phyloP scores from a whole-genome alignment of 306 rosid species.

The Cicer cuneatum region DNA sequence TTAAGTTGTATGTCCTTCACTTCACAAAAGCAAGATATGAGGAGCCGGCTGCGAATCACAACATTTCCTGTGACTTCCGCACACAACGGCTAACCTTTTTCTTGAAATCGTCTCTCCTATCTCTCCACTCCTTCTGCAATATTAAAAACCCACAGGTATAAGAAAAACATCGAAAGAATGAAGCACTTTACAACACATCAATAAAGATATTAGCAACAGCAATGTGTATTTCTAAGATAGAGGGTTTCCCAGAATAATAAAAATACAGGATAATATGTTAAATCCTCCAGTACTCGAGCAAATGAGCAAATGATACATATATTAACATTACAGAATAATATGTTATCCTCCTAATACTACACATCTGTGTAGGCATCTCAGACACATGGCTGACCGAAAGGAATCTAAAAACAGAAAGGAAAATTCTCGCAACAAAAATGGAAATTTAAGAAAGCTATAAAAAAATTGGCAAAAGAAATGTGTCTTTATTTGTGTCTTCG shows the following conservation, averaged over 20 bases:
- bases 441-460: background rate
- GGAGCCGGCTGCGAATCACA: conserved; percentile 48
- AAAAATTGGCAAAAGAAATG: conserved; percentile 1
- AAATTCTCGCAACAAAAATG: background rate
- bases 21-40: conserved; percentile 43
- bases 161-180: conserved; percentile 15
- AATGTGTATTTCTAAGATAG: conserved; percentile 18
- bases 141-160: conserved; percentile 8
- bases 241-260: background rate
- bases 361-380: background rate
- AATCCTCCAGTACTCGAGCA: background rate
- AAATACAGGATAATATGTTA: background rate
- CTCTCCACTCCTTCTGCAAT: conserved; percentile 97
- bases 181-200: background rate
- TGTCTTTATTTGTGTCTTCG: background rate
- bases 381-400: background rate
- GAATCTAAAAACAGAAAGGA: background rate
- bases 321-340: background rate
- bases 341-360: background rate
- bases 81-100: conserved; percentile 93
- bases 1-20: conserved; percentile 45
- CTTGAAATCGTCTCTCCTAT: conserved; percentile 91
- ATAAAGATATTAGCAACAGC: conserved; percentile 1
- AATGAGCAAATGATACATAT: background rate
- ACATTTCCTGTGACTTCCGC: conserved; percentile 83